Percentiles rank a stretch among this genome's conserved stretches.
Conservation (phyloP, 805 yeast species). For the Metschnikowia rubicola region DNA sequence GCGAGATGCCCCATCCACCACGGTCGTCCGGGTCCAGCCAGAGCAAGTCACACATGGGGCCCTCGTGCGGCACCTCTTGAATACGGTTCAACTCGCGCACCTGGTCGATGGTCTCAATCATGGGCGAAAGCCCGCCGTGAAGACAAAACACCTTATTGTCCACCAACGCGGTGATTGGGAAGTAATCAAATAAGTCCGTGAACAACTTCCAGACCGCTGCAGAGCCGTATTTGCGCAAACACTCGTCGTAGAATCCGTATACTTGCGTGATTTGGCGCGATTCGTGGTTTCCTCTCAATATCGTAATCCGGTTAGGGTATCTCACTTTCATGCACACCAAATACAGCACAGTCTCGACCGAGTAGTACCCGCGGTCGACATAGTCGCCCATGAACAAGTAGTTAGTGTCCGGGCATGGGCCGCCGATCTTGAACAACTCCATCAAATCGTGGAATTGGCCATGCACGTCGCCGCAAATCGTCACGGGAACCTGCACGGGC, state of each 20-base stretch:
- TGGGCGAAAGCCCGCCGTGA: constrained; percentile 93
- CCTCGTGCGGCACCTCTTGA: constrained; percentile 97
- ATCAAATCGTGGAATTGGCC: constrained; percentile 95
- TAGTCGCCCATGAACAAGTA: constrained; percentile 59
- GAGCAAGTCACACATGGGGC: constrained; percentile 93
- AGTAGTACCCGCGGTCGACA: constrained; percentile 86
- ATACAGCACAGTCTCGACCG: constrained; percentile 88
- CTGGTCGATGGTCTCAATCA: constrained; percentile 90
- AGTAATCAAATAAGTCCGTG: constrained; percentile 87
- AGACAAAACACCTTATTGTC: constrained; percentile 88
- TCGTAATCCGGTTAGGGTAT: constrained; percentile 87
- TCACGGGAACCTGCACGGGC: constrained; percentile 92
- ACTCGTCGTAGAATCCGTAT: constrained; percentile 93
- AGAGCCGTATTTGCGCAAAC: constrained; percentile 86
- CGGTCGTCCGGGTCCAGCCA: constrained; percentile 98
- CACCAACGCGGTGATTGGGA: constrained; percentile 86
- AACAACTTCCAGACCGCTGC: constrained; percentile 93
- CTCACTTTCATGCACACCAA: constrained; percentile 89
- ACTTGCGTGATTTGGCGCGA: constrained; percentile 95
- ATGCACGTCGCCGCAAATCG: constrained; percentile 96
- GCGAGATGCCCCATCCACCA: constrained; percentile 97
- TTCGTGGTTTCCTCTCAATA: constrained; percentile 92
- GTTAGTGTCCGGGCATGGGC: constrained; percentile 50
- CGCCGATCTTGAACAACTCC: constrained; percentile 88
- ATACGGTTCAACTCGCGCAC: constrained; percentile 85